Percentiles rank a stretch among this genome's conserved stretches.
These are phyloP conservation scores for Inga laurina DNA, from an alignment of 306 rosid species.

Conservation along the genomic window DNA sequence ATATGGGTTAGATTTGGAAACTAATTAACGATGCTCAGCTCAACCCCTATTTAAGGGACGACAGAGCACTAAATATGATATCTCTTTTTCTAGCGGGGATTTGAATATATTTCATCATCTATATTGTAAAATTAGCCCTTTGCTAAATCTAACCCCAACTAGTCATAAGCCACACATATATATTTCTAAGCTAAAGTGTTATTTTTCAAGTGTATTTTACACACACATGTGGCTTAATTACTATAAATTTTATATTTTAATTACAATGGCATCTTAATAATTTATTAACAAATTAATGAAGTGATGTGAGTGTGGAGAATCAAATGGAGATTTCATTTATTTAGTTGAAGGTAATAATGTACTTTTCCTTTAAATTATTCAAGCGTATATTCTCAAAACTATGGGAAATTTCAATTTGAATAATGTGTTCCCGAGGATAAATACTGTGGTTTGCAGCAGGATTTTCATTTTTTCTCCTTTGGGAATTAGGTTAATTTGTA, in stretches of 20 bases:
- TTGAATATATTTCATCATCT: too few species aligned
- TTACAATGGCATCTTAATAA: not conserved
- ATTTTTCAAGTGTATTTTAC: too few species aligned
- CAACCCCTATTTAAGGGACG: too few species aligned
- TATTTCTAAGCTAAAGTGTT: too few species aligned
- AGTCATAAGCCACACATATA: not conserved
- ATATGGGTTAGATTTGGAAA: not conserved
- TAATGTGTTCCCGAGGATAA: not conserved
- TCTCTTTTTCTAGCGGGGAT: not conserved
- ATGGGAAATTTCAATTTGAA: not conserved
- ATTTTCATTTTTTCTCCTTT: constrained; percentile 2
- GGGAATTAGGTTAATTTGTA: not conserved
- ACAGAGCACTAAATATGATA: not conserved
- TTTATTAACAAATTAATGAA: not conserved
- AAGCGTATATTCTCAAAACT: not conserved
- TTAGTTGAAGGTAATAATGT: too few species aligned
- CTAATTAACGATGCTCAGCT: not conserved
- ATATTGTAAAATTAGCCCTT: too few species aligned
- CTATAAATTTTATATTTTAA: too few species aligned
- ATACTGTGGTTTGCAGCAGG: constrained; percentile 7
- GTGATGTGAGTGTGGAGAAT: not conserved
- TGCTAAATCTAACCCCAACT: not conserved
- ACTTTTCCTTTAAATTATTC: not conserved
- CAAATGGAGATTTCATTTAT: not conserved
- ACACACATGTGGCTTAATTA: not conserved